Evolutionary conservation across 108 stramenopile species (phyloP).

Genomic region (Skeletonema potamos): DNA sequence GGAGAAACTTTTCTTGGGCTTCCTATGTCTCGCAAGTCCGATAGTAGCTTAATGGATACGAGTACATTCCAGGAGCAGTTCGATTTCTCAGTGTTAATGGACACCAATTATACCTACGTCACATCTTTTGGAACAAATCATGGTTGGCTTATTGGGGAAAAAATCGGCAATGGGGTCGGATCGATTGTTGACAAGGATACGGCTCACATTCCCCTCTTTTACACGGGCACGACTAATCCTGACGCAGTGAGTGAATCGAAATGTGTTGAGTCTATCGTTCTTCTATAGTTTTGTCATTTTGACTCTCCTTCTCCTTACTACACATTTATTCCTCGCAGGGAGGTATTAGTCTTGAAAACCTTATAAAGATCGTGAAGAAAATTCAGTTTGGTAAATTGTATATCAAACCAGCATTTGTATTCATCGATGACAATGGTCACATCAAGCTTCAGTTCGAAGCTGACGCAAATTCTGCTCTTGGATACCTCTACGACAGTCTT

Average conservation of each 20-base stretch:
- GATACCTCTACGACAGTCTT: conserved; percentile 80
- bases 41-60: conserved; percentile 59
- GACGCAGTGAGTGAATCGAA: conserved; percentile 59
- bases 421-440: conserved; percentile 82
- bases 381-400: conserved; percentile 88
- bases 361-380: conserved; percentile 75
- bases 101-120: conserved; percentile 71
- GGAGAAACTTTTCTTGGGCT: conserved; percentile 85
- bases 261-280: neutral
- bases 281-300: neutral
- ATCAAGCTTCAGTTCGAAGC: conserved; percentile 87
- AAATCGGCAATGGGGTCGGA: conserved; percentile 82
- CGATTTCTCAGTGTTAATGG: conserved; percentile 74
- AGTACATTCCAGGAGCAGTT: conserved; percentile 71
- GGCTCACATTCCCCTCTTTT: conserved; percentile 88
- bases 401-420: conserved; percentile 91
- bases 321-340: conserved; percentile 67
- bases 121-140: conserved; percentile 76
- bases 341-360: conserved; percentile 67
- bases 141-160: conserved; percentile 80
- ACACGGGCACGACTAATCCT: conserved; percentile 83
- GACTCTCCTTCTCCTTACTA: conserved; percentile 13
- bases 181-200: conserved; percentile 92
- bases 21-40: conserved; percentile 56
- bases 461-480: conserved; percentile 77